phyloP scores from a whole-genome alignment of 352 stramenopile species.

The Elongisporangium undulatum region DNA sequence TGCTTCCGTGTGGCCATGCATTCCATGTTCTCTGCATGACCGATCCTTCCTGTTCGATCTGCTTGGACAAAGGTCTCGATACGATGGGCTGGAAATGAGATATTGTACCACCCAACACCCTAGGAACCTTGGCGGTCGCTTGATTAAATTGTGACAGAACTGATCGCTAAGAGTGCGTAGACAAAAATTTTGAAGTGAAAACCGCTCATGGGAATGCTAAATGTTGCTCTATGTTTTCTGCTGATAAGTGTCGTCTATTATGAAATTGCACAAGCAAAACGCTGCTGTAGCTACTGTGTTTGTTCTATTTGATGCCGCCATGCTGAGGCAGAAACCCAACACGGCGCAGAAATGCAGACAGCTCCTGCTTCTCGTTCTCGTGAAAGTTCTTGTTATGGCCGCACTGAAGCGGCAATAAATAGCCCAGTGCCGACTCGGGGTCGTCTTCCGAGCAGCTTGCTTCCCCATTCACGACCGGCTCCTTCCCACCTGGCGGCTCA shows the following conservation, averaged over 20 bases:
- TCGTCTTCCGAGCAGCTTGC: neutral
- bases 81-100: slow-evolving; percentile 30
- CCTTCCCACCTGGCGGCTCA: slow-evolving; percentile 9
- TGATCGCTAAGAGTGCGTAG: neutral
- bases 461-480: slow-evolving; percentile 1
- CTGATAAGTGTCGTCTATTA: neutral
- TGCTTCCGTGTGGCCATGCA: slow-evolving; percentile 78
- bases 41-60: slow-evolving; percentile 62
- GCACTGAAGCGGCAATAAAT: slow-evolving; percentile 69
- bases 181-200: slow-evolving; percentile 7
- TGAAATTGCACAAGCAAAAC: neutral
- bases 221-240: neutral
- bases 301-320: slow-evolving; percentile 1
- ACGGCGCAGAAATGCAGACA: slow-evolving; percentile 53
- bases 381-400: slow-evolving; percentile 86
- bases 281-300: neutral
- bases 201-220: neutral
- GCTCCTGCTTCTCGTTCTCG: slow-evolving; percentile 61
- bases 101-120: neutral
- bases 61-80: slow-evolving; percentile 50
- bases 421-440: slow-evolving; percentile 31
- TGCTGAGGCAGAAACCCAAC: slow-evolving; percentile 23
- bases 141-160: neutral
- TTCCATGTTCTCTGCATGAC: slow-evolving; percentile 65
- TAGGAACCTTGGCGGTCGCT: neutral